Base-by-base conservation (phyloP, 495 filamentous ascomycete genomes). In the Acidiella bohemica region DNA sequence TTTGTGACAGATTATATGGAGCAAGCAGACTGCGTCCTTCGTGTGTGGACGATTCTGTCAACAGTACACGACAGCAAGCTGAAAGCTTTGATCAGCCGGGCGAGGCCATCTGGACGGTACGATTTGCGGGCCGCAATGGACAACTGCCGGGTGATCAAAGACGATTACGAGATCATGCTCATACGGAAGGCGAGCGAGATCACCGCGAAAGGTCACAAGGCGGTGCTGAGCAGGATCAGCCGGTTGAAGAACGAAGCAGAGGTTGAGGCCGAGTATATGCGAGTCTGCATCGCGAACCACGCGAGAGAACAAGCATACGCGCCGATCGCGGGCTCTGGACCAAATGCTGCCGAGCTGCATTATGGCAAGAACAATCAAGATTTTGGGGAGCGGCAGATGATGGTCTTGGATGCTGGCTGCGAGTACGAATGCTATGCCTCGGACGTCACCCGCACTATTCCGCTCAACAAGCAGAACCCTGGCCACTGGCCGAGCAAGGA, bases 391-490 rank as follows among this genome's bases (percentile, higher is more conserved):
- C 66, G 70, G 36, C 77, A 85, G 53, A 63, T 88, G 13, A 65
- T 93, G 19, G 77, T 83, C 42, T 64, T 94, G 6, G 88, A 96
- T 56, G 88, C 86, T 1, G 86, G 83, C 5, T 73, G 75, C 24
- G 88, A 94, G 56, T 92, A 72, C 70, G 60, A 76, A 10, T 84
- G 81, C 57, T 96, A 96, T 53, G 84, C 84, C n/a, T 76, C 75
- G 36, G 87, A 95, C 49, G 72, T 96, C 25, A 96, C 88, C 0
- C 72, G 88, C 4, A 93, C 87, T 2, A 76, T 93, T 50, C 88
- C 88, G 0, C 58, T 93, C 13, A 64, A 61, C 17, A 20, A 12
- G 11, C 2, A 39, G 7, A n/a, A 40, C n/a, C 46, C 46, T 1
- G 75, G 72, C 1, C 55, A 62, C 0, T 87, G 78, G 69, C 70